phyloP scores from a whole-genome alignment of 768 basidiomycete genomes.

The Mycena rosella region DNA sequence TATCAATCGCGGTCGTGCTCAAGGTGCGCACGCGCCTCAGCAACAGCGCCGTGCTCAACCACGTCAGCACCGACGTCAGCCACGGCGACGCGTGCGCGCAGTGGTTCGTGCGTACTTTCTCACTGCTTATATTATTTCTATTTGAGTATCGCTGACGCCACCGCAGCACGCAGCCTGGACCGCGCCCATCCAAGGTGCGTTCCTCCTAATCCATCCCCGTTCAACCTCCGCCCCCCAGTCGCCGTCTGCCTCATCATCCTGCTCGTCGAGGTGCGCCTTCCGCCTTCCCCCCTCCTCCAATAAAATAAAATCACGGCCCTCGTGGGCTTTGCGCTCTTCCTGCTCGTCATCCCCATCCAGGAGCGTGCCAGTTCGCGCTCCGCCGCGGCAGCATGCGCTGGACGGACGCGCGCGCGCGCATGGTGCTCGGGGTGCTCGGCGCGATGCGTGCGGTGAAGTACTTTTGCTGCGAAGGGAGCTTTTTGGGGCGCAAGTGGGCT shows the following conservation, averaged over 20 bases:
- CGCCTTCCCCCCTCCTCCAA: conserved; percentile 32
- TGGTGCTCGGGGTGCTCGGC: conserved; percentile 58
- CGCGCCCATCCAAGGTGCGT: conserved; percentile 66
- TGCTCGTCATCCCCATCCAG: conserved; percentile 73
- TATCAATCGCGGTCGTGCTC: too few species aligned
- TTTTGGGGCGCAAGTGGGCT: conserved; percentile 73
- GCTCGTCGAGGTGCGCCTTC: conserved; percentile 45
- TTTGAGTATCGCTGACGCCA: too few species aligned
- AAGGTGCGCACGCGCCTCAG: too few species aligned
- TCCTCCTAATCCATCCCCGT: too few species aligned
- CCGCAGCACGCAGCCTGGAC: conserved; percentile 71
- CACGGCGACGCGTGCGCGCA: conserved; percentile 72
- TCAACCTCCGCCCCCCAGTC: conserved; percentile 10
- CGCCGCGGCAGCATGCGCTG: conserved; percentile 68
- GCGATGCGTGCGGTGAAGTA: conserved; percentile 81
- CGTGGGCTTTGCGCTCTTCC: conserved; percentile 51
- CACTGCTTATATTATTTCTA: too few species aligned
- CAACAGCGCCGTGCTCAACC: conserved; percentile 72
- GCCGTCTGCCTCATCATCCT: conserved; percentile 72
- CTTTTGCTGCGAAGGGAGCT: conserved; percentile 79
- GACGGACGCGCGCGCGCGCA: conserved; percentile 73
- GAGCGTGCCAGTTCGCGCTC: conserved; percentile 66
- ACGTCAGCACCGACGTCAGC: conserved; percentile 75
- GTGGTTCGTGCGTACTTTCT: too few species aligned
- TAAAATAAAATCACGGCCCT: too few species aligned